Evolutionary conservation across 2,329 filamentous ascomycete genomes (phyloP), one percentile per base, ranked within the genome.

Genomic region (Pyrenophora graminea): DNA sequence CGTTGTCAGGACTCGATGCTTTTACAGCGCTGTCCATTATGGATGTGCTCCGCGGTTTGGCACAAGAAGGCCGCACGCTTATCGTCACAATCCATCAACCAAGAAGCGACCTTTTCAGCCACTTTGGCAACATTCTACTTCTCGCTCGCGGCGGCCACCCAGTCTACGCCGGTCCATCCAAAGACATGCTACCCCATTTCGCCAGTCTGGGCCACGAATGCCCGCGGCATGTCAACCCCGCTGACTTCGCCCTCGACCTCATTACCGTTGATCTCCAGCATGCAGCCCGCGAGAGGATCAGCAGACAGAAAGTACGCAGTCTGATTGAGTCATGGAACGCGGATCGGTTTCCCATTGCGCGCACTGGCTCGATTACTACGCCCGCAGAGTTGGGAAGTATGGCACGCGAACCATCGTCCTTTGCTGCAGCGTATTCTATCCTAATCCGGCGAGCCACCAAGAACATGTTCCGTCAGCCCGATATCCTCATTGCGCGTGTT

Each of bases 81-180:
- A 83, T 91, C 37, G 77, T 90, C n/a, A 91, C 88, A 0, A 90
- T 91, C 31, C 89, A 91, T 51, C 89, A 91, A 68, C 85, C 88
- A 1, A 83, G 88, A 2, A 90, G 87, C 0, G 86, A 91, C 55
- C 72, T 91, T 0, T 91, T 91, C 63, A 76, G 77, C 17, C 82
- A 85, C 53, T 91, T 91, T 64, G 87, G 87, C 1, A 89, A 86
- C 48, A 79, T 91, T 0, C 73, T 91, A 1, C 80, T 91, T 1
- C 78, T 91, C 1, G 86, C 89, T 0, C 79, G 87, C 13, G 88
- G 88, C 0, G 89, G 89, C 0, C 79, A 80, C 19, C 81, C 86
- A 0, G 85, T 87, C 0, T 91, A 89, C 59, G 81, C 86, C 1
- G 89, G 88, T 0, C 74, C 80, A 2, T 85, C 84, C 0, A 72